Base-by-base conservation (phyloP, 345 rosid genomes). In the Eucalyptus dawsonii region DNA sequence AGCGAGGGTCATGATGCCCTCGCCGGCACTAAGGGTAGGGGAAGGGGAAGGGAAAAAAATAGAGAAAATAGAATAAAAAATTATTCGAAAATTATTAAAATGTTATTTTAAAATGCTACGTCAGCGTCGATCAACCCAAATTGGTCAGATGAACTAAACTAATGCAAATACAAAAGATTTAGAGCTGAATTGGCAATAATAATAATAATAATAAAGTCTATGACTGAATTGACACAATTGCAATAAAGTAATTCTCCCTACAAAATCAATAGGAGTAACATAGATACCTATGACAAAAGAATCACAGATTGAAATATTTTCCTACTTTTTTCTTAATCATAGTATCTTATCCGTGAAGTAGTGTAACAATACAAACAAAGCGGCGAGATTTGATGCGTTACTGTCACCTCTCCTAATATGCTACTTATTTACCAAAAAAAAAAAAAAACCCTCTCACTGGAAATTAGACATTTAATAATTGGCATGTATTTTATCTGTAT, bases 401-500 rank as follows among this genome's bases (percentile, higher is more conserved):
- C 62, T 0, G 62, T 56, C 29, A 9, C 29, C 62, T 56, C 6
- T 56, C 29, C 27, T 4, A 56, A 24, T 2, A 56, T 24, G 62
- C 29, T 53, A 53, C 5, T 53, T 53, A 53, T 19, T 53, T 53
- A 53, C 24, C 0, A 16, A 17, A 19, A 19, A 17, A 7, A 51
- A 17, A 7, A 53, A 24, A 8, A 54, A 21, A 0, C 0, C 0
- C 27, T 9, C 62, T 1, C 1, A 0, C 62, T 56, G 2, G 0
- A 56, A 24, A 24, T 22, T 24, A 9, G 62, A 56, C 13, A 56
- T 56, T 24, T 56, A 9, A 56, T 9, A 24, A 56, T 0, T 22
- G 62, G 62, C 62, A 56, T 9, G 24, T 19, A 56, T 56, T 9
- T 9, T 22, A 4, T 56, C 29, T 0, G 2, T 24, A 56, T 56